Evolutionary conservation across 768 basidiomycete species (phyloP), one percentile per base, ranked within the genome.

Genomic region (Russula abietina): DNA sequence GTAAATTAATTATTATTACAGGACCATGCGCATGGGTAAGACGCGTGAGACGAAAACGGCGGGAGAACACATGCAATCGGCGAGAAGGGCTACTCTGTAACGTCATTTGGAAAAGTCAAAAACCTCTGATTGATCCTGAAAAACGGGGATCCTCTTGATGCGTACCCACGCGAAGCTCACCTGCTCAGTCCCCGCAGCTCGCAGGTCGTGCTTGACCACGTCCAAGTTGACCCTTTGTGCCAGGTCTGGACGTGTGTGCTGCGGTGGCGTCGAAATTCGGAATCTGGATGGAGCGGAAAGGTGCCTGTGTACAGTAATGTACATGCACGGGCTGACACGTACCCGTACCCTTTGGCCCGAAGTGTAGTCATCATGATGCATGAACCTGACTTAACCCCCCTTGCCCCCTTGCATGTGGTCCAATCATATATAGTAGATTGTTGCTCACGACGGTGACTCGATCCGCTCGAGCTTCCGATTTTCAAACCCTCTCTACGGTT

Each of bases 401-500:
- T 30, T 7, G 4, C 12, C 36, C 36, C 36, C 36, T 36, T 36
- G 36, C n/a, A n/a, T 36, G 33, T 36, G 33, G 33, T 36, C 28
- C 5, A 30, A 30, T 5, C 28, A 36, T 11, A n/a, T n/a, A n/a
- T n/a, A n/a, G n/a, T n/a, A 36, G 33, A 36, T 36, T 36, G 12
- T 4, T 10, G 30, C 30, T n/a, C n/a, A 22, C 33, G 52, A 16
- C n/a, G 12, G 52, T n/a, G 52, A 22, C 51, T 22, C 32, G 32
- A 52, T 32, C 14, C 28, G 17, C 11, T 9, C 28, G 50, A 8
- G 17, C 2, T 24, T 36, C 22, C 36, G 52, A 53, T 53, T 53
- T 53, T 53, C 52, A 38, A 54, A 54, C 52, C 52, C 33, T n/a
- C 30, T n/a, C n/a, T n/a, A n/a, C n/a, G n/a, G 11, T 16, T 53